Conservation (phyloP, 2,329 filamentous ascomycete genomes). For the Leptodontidium sp. region DNA sequence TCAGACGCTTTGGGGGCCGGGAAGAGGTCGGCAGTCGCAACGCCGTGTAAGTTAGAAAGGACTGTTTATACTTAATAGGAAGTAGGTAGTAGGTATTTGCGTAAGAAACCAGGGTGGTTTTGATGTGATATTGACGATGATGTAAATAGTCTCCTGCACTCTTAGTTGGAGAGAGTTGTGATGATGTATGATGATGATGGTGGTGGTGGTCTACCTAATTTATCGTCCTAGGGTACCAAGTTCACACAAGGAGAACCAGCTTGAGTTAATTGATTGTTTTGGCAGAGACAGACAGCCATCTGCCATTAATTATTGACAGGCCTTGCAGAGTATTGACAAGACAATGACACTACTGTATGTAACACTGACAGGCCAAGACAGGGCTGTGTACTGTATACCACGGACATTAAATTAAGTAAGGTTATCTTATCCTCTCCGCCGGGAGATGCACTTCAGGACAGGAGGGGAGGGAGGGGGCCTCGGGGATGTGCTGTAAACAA, state of each 20-base stretch:
- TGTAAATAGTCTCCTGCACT: no score
- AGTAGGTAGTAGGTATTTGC: background rate
- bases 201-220: no score
- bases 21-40: constrained; percentile 5
- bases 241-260: no score
- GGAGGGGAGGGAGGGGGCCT: background rate
- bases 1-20: background rate
- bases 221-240: no score
- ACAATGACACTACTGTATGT: background rate
- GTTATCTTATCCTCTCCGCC: constrained; percentile 6
- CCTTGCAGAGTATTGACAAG: background rate
- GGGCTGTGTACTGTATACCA: background rate
- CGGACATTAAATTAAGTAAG: constrained; percentile 1
- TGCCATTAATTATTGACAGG: no score
- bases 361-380: background rate
- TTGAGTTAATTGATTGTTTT: no score
- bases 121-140: no score
- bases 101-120: no score
- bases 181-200: no score
- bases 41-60: no score
- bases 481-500: background rate
- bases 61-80: background rate
- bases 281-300: no score
- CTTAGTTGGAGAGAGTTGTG: no score
- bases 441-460: background rate